These are phyloP conservation scores for Linum tenue DNA, from an alignment of 345 rosid genomes.

Conservation along the genomic window DNA sequence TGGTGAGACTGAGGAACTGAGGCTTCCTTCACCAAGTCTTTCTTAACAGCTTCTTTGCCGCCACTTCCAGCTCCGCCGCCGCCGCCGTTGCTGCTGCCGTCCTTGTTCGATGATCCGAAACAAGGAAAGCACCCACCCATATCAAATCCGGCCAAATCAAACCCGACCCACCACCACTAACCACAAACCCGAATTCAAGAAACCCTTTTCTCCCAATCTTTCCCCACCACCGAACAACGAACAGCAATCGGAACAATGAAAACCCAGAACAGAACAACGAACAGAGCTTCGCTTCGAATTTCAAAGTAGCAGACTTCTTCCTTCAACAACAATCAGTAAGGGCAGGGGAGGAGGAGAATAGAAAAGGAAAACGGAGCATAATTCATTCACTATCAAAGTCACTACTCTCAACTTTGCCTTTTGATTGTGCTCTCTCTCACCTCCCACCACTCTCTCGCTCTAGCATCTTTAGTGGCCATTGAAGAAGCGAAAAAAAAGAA, in stretches of 20 bases:
- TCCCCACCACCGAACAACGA: background rate
- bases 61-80: conserved; percentile 20
- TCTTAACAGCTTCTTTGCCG: conserved; percentile 61
- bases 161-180: background rate
- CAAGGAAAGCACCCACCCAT: conserved; percentile 99
- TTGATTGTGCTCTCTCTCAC: conserved; percentile 1
- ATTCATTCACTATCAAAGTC: conserved; percentile 10
- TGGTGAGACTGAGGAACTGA: conserved; percentile 65
- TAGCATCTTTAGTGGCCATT: background rate
- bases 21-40: conserved; percentile 65
- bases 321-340: background rate
- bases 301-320: background rate
- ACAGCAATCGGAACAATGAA: background rate
- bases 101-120: conserved; percentile 77
- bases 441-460: background rate
- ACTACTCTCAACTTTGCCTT: conserved; percentile 15
- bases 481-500: background rate
- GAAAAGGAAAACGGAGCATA: background rate
- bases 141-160: conserved; percentile 27
- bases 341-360: background rate
- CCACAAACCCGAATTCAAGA: background rate
- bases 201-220: background rate
- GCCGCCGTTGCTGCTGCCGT: conserved; percentile 35
- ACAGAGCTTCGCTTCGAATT: background rate
- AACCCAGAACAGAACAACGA: background rate